phyloP scores from a whole-genome alignment of 306 rosid genomes.

The Castanea mollissima region DNA sequence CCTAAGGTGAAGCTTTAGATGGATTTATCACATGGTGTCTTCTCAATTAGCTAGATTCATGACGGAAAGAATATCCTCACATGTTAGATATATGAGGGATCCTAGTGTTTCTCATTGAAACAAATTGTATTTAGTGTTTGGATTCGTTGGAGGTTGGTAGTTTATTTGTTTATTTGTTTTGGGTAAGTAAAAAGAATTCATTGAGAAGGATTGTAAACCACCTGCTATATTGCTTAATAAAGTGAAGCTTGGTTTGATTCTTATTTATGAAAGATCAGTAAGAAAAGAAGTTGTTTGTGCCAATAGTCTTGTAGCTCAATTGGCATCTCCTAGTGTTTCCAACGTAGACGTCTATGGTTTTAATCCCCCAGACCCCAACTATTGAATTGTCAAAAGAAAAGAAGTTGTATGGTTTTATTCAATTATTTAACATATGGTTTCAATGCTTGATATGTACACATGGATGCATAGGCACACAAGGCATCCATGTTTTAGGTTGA shows the following conservation, averaged over 20 bases:
- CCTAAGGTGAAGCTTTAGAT: no score
- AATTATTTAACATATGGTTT: background rate
- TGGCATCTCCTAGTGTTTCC: no score
- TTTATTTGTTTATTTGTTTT: background rate
- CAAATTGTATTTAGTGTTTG: background rate
- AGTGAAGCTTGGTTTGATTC: background rate
- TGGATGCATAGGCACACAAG: background rate
- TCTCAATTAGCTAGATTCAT: background rate
- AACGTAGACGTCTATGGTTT: no score
- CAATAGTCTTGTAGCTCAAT: no score
- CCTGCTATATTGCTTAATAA: background rate
- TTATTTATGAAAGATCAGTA: background rate
- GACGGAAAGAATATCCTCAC: background rate
- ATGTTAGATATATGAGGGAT: background rate
- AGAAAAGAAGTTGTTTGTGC: background rate
- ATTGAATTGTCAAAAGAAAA: background rate
- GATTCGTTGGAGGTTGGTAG: background rate
- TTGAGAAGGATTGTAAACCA: background rate
- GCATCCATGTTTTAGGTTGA: background rate
- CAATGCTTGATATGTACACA: background rate
- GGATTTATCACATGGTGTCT: no score
- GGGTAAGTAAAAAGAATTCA: background rate
- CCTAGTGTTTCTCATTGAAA: background rate
- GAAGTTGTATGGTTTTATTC: background rate
- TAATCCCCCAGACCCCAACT: no score